Conservation (phyloP, 2,329 filamentous ascomycete species). For the Stachybotrys chlorohalonatus region DNA sequence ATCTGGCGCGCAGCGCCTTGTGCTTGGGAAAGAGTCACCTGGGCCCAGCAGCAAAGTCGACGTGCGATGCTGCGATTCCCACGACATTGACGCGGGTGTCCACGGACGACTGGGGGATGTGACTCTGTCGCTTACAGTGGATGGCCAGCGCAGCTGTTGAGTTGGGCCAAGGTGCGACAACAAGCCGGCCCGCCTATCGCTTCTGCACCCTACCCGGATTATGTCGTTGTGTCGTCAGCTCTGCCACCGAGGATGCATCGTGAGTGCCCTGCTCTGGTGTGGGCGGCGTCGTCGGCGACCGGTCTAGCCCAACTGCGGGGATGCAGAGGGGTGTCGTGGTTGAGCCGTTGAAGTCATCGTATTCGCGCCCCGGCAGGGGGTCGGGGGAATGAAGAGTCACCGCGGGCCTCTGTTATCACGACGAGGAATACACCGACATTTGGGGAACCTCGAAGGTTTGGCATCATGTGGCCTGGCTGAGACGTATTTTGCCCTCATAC, state of each 20-base stretch:
- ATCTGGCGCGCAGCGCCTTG: neutral
- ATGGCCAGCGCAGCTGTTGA: neutral
- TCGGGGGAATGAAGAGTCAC: neutral
- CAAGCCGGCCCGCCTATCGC: neutral
- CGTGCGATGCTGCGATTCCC: neutral
- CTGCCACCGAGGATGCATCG: neutral
- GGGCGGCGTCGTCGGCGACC: slow-evolving; percentile 2
- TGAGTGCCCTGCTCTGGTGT: slow-evolving; percentile 1
- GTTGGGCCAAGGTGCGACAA: neutral
- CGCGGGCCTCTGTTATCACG: slow-evolving; percentile 1
- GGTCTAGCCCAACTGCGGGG: slow-evolving; percentile 9
- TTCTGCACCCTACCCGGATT: neutral
- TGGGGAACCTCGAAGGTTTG: slow-evolving; percentile 4
- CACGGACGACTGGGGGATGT: neutral
- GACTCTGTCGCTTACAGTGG: neutral
- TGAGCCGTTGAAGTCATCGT: neutral
- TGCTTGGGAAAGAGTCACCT: neutral
- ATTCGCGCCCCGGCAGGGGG: neutral
- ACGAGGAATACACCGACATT: slow-evolving; percentile 15
- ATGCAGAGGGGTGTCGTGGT: neutral
- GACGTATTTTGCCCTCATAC: neutral
- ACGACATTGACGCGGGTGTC: neutral
- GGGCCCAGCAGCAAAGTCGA: neutral
- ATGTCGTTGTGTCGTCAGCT: neutral
- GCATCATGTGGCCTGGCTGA: slow-evolving; percentile 12